Percentiles rank a stretch among this genome's conserved stretches.
phyloP scores from a whole-genome alignment of 139 green algal species.

The Chlorella sp. region DNA sequence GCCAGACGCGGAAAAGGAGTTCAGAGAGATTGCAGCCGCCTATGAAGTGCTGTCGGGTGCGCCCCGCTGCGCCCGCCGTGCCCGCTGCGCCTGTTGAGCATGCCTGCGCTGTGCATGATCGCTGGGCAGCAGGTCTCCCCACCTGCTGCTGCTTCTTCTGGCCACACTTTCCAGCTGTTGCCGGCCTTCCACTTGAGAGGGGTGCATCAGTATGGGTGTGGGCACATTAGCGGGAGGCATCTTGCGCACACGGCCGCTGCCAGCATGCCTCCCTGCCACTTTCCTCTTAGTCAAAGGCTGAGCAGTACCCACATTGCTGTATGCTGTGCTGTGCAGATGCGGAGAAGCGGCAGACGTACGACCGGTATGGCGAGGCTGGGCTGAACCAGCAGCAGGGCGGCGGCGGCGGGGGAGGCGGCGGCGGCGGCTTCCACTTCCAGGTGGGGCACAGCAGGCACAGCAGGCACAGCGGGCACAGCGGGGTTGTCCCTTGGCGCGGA shows the following conservation, averaged over 20 bases:
- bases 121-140: background rate
- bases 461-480: background rate
- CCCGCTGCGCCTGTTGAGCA: background rate
- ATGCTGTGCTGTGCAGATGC: constrained; percentile 51
- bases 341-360: constrained; percentile 83
- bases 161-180: too few relatives aligned
- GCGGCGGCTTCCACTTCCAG: constrained; percentile 69
- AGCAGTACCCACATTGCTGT: background rate
- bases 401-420: constrained; percentile 37
- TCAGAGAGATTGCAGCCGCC: constrained; percentile 71
- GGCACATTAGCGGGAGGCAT: too few relatives aligned
- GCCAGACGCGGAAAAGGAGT: constrained; percentile 82
- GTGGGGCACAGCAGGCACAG: constrained; percentile 33
- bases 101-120: background rate
- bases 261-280: background rate
- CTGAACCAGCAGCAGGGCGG: constrained; percentile 58
- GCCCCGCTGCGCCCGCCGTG: background rate
- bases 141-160: too few relatives aligned
- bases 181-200: too few relatives aligned
- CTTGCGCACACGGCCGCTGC: too few relatives aligned
- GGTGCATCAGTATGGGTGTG: too few relatives aligned
- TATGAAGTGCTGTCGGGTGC: constrained; percentile 75
- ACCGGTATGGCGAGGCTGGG: constrained; percentile 83
- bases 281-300: background rate
- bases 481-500: too few relatives aligned